These are phyloP conservation scores for Anthostomella pinea DNA, from an alignment of 2,329 filamentous ascomycete species.

Conservation along the genomic window DNA sequence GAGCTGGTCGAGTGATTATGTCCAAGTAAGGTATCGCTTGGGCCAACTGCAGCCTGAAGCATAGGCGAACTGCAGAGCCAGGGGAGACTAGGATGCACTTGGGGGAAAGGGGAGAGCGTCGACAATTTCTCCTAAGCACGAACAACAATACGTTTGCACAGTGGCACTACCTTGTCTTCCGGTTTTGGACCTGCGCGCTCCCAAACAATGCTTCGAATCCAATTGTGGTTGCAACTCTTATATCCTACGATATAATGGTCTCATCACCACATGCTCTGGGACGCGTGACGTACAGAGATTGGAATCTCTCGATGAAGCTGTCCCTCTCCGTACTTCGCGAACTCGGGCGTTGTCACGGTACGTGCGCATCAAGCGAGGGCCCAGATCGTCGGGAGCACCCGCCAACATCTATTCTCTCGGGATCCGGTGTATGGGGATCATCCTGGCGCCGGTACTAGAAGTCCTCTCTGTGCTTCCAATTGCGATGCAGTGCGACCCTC, in stretches of 20 bases:
- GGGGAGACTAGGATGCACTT: background rate
- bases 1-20: too few relatives aligned
- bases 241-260: too few relatives aligned
- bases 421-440: background rate
- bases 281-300: too few relatives aligned
- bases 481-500: conserved; percentile 1
- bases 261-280: too few relatives aligned
- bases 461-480: conserved; percentile 2
- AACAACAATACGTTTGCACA: background rate
- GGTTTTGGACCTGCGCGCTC: too few relatives aligned
- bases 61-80: background rate
- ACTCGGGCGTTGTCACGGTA: conserved; percentile 1
- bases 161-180: too few relatives aligned
- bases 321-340: too few relatives aligned
- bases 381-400: conserved; percentile 1
- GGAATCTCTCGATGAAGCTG: too few relatives aligned
- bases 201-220: too few relatives aligned
- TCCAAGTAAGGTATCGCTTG: too few relatives aligned
- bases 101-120: background rate
- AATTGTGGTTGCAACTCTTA: too few relatives aligned
- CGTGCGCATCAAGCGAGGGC: background rate
- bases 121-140: background rate
- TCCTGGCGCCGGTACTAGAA: conserved; percentile 1
- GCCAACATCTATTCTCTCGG: conserved; percentile 1
- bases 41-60: background rate